Conservation (phyloP, 805 yeast species). For the Osmozyma mogii region DNA sequence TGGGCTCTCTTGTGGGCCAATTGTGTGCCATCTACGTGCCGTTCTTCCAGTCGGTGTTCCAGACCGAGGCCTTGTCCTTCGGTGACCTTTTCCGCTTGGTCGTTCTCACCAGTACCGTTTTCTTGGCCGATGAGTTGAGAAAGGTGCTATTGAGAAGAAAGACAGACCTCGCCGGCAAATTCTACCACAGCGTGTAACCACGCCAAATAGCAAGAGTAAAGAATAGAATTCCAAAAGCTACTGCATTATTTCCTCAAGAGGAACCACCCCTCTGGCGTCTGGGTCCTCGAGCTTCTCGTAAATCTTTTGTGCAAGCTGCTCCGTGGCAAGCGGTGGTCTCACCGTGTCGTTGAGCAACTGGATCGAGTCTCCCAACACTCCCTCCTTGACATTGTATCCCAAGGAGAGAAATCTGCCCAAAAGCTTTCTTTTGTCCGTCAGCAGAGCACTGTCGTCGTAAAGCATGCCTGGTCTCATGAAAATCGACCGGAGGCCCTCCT, state of each 20-base stretch:
- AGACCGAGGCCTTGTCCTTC: conserved; percentile 80
- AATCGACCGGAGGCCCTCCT: conserved; percentile 47
- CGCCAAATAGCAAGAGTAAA: too few species aligned
- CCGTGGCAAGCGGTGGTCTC: conserved; percentile 61
- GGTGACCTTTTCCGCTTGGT: conserved; percentile 61
- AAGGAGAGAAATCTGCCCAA: conserved; percentile 37
- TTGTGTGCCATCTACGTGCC: conserved; percentile 90
- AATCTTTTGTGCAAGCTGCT: conserved; percentile 54
- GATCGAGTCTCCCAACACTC: conserved; percentile 30
- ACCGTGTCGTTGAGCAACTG: conserved; percentile 38
- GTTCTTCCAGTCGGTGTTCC: conserved; percentile 86
- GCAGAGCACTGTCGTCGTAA: conserved; percentile 45
- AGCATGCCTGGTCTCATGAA: conserved; percentile 77
- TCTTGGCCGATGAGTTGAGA: conserved; percentile 76
- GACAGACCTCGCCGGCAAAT: too few species aligned
- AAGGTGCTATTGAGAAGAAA: conserved; percentile 39
- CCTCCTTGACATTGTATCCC: conserved; percentile 37
- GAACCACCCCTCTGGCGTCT: conserved; percentile 48
- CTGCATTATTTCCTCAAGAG: conserved; percentile 41
- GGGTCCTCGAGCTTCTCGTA: conserved; percentile 47
- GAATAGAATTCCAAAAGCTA: too few species aligned
- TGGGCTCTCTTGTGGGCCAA: conserved; percentile 83
- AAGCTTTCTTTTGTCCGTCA: conserved; percentile 29
- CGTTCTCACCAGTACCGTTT: conserved; percentile 66
- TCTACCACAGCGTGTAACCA: too few species aligned